phyloP scores from a whole-genome alignment of 306 rosid species.

The Trifolium fragiferum region DNA sequence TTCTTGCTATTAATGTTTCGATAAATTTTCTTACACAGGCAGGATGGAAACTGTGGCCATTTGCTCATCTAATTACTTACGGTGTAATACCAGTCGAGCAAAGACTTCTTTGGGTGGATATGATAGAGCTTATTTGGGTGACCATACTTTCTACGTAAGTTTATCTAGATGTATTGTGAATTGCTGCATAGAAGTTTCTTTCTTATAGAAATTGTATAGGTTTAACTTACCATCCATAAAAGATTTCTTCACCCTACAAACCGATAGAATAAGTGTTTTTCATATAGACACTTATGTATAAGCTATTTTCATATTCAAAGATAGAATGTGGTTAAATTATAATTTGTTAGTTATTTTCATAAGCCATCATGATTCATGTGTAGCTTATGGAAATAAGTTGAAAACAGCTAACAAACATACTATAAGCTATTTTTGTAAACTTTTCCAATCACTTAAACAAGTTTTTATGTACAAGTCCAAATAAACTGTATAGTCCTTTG shows the following conservation, averaged over 20 bases:
- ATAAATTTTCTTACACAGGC: conserved; percentile 63
- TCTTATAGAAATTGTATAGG: conserved; percentile 6
- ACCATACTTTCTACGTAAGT: conserved; percentile 94
- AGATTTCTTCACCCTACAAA: not conserved
- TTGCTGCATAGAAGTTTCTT: conserved; percentile 24
- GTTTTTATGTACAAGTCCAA: not conserved
- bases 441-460: not conserved
- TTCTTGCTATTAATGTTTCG: conserved; percentile 39
- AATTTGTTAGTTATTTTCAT: not conserved
- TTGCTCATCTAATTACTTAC: conserved; percentile 95
- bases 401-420: not conserved
- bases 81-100: conserved; percentile 94
- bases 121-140: conserved; percentile 92
- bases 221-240: conserved; percentile 9
- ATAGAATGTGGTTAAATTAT: not conserved
- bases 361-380: not conserved
- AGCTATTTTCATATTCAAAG: not conserved
- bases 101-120: conserved; percentile 95
- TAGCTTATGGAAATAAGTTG: not conserved
- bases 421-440: not conserved
- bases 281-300: not conserved
- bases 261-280: not conserved
- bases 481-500: conserved; percentile 3
- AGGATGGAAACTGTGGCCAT: conserved; percentile 99
- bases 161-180: conserved; percentile 35